A percentile compares a stretch with the other conserved stretches of the same genome.
These are phyloP conservation scores for Scheffersomyces coipomensis DNA, from an alignment of 805 yeast species.

Conservation along the genomic window DNA sequence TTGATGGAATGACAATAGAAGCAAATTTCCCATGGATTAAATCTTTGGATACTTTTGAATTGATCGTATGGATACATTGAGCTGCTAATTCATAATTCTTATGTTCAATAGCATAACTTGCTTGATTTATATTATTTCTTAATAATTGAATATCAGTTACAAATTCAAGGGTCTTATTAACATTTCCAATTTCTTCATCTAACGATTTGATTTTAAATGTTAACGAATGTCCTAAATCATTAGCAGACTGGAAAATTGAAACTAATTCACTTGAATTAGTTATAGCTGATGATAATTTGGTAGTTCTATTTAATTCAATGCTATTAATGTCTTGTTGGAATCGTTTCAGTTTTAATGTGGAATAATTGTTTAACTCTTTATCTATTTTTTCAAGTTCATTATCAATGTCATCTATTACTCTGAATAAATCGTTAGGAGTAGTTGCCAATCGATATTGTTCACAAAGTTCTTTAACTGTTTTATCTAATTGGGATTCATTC, in stretches of 20 bases:
- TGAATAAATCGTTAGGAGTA: conserved; percentile 26
- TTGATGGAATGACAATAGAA: conserved; percentile 77
- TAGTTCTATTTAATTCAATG: conserved; percentile 60
- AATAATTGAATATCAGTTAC: conserved; percentile 66
- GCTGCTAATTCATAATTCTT: conserved; percentile 81
- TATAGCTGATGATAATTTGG: conserved; percentile 62
- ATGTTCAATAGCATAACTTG: conserved; percentile 65
- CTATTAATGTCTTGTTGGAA: conserved; percentile 40
- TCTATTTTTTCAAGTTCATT: conserved; percentile 20
- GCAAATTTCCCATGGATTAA: conserved; percentile 68
- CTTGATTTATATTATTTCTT: conserved; percentile 62
- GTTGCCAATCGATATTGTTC: conserved; percentile 18
- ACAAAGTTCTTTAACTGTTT: conserved; percentile 4
- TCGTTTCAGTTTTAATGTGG: conserved; percentile 21
- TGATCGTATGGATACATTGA: conserved; percentile 48
- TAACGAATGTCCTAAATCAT: conserved; percentile 61
- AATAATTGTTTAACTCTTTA: conserved; percentile 22
- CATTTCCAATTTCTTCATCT: conserved; percentile 68
- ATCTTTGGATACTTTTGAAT: conserved; percentile 48
- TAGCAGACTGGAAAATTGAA: conserved; percentile 55
- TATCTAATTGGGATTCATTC: conserved; percentile 3
- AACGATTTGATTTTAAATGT: conserved; percentile 67
- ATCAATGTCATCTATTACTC: conserved; percentile 27
- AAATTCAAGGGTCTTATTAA: conserved; percentile 58
- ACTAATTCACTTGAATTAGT: conserved; percentile 56